These are phyloP conservation scores for Gremmenia infestans DNA, from an alignment of 2,329 filamentous ascomycete genomes.

Conservation along the genomic window DNA sequence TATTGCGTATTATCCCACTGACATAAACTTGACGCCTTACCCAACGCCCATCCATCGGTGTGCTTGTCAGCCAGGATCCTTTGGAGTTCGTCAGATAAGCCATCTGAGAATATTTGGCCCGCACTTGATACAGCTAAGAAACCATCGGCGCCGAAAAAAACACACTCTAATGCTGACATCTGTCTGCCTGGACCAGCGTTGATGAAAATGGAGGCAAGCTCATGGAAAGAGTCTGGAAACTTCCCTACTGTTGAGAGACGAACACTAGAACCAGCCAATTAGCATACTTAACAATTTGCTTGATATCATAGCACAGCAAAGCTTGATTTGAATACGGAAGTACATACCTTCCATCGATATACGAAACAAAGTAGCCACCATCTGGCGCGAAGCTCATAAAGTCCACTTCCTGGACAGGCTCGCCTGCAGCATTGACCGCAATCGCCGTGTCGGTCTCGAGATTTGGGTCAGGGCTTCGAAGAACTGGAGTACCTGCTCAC, in stretches of 20 bases:
- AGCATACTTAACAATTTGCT: neutral
- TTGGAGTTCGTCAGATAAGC: neutral
- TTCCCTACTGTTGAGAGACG: neutral
- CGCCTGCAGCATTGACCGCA: neutral
- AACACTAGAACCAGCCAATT: neutral
- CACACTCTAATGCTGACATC: neutral
- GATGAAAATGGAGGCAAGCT: neutral
- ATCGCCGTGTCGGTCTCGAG: neutral
- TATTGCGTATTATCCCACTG: neutral
- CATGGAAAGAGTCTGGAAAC: neutral
- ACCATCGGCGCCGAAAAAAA: neutral
- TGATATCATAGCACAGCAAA: neutral
- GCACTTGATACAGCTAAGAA: neutral
- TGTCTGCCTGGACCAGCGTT: neutral
- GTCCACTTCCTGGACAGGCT: neutral
- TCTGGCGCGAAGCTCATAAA: neutral
- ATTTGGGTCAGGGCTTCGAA: neutral
- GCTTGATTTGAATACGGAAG: too few relatives aligned
- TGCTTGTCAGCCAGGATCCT: neutral
- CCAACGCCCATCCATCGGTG: neutral
- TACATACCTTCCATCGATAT: neutral
- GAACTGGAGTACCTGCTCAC: neutral
- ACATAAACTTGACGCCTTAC: neutral
- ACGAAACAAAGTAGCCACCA: neutral
- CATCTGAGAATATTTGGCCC: neutral